These are phyloP conservation scores for Cutaneotrichosporon curvatum DNA, from an alignment of 1,284 basidiomycete genomes.

Conservation along the genomic window DNA sequence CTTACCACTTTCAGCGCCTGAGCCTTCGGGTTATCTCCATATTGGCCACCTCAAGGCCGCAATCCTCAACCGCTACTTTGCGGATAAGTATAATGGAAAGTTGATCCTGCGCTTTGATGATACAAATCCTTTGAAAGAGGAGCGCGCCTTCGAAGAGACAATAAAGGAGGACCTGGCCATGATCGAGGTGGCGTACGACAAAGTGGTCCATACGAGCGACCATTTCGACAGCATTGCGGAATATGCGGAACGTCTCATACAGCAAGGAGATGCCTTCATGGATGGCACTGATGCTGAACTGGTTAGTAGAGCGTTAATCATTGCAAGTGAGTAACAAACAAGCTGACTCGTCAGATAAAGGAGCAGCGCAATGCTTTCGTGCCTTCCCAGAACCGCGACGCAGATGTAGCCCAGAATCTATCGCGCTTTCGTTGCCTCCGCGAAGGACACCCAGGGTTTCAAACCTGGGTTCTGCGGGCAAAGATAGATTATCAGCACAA, in stretches of 20 bases:
- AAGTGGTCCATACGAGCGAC: neutral
- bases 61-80: conserved; percentile 2
- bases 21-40: neutral
- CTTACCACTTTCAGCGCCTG: neutral
- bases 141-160: neutral
- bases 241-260: neutral
- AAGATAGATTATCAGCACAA: neutral
- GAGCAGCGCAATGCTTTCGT: neutral
- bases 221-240: neutral
- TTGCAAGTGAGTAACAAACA: no score
- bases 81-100: conserved; percentile 1
- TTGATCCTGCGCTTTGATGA: conserved; percentile 3
- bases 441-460: neutral
- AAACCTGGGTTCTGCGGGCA: neutral
- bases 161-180: neutral
- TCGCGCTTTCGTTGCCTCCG: neutral
- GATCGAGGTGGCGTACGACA: neutral
- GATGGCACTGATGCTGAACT: neutral
- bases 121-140: neutral
- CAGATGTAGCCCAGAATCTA: neutral
- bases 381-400: neutral
- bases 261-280: conserved; percentile 1
- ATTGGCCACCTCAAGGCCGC: neutral
- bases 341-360: neutral
- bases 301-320: no score